Evolutionary conservation across 73 alveolate genomes (phyloP).

Genomic region (Paramecium tetraurelia): DNA sequence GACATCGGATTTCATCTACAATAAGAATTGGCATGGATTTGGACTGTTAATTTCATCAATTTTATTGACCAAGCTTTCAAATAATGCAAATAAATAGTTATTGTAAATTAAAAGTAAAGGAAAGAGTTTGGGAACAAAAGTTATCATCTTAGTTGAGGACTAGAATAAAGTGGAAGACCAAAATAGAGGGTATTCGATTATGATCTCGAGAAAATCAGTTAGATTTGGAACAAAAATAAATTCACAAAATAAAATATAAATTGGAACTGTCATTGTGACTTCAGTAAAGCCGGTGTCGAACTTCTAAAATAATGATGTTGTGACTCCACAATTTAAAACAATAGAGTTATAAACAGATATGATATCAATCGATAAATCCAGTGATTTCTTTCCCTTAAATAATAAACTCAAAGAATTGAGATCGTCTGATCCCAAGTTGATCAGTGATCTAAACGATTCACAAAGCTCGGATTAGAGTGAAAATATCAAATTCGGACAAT

Average conservation of each 20-base stretch:
- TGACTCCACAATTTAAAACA: background rate
- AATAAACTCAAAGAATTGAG: background rate
- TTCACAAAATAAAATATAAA: background rate
- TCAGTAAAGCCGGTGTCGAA: background rate
- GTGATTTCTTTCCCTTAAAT: background rate
- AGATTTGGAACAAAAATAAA: background rate
- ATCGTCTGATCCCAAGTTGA: background rate
- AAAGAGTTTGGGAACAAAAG: background rate
- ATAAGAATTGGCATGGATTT: constrained; percentile 3
- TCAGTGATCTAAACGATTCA: background rate
- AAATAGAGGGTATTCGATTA: background rate
- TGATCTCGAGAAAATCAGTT: background rate
- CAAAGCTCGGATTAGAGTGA: background rate
- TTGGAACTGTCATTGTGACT: background rate
- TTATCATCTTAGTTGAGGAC: background rate
- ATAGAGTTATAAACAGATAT: background rate
- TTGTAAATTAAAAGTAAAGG: background rate
- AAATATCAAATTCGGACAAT: background rate
- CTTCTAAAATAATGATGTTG: background rate
- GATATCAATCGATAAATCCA: background rate
- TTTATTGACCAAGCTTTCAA: background rate
- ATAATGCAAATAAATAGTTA: background rate
- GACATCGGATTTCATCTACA: background rate
- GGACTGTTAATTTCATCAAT: background rate
- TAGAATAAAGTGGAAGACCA: background rate